These are phyloP conservation scores for Hypericum androsaemum DNA, from an alignment of 345 rosid species.

Conservation along the genomic window DNA sequence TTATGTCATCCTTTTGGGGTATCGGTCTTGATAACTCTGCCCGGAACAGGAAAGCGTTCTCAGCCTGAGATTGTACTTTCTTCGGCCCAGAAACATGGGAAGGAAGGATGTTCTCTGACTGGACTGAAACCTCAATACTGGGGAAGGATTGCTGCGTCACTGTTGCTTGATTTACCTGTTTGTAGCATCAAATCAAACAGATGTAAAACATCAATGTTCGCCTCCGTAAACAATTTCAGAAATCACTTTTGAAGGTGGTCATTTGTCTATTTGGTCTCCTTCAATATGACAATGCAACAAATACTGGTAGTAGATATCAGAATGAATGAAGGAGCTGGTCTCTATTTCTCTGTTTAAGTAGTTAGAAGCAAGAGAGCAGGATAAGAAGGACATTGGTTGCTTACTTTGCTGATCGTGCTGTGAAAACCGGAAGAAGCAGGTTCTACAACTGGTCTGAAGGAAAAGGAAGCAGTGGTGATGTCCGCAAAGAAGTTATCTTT, in stretches of 20 bases:
- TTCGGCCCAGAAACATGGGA: conserved; percentile 25
- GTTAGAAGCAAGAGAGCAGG: no score
- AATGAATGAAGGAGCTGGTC: background rate
- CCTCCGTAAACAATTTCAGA: no score
- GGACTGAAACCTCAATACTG: conserved; percentile 36
- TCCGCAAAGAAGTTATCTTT: conserved; percentile 54
- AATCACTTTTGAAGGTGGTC: no score
- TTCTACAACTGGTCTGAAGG: conserved; percentile 58
- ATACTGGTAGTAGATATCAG: no score
- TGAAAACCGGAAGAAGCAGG: conserved; percentile 41
- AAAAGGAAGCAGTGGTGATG: conserved; percentile 52
- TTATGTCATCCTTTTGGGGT: conserved; percentile 29
- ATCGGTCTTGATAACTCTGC: conserved; percentile 31
- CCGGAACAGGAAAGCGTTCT: conserved; percentile 26
- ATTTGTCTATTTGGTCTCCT: no score
- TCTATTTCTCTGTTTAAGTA: no score
- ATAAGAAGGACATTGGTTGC: conserved; percentile 1
- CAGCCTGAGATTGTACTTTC: conserved; percentile 32
- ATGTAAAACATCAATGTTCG: no score
- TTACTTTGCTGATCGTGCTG: conserved; percentile 37
- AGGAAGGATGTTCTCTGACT: conserved; percentile 40
- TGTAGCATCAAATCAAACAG: background rate
- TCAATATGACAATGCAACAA: no score
- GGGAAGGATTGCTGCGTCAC: conserved; percentile 42
- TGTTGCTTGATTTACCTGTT: conserved; percentile 17